These are phyloP conservation scores for Phalaenopsis equestris DNA, from an alignment of 106 monocot genomes.

Conservation along the genomic window DNA sequence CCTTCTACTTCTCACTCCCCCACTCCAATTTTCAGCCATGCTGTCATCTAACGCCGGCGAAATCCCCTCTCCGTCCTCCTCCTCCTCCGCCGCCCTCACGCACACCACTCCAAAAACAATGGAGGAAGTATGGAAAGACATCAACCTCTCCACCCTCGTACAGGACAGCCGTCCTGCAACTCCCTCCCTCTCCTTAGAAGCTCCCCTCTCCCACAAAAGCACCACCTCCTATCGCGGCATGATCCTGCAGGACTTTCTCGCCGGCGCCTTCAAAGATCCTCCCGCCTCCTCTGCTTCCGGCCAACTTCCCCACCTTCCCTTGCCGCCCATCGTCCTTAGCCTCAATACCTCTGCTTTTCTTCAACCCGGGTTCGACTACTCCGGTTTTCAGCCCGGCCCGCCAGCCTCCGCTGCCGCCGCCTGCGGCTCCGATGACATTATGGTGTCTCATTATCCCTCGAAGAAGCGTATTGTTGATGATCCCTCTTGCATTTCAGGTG, in stretches of 20 bases:
- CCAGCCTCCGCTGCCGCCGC: slow-evolving; percentile 4
- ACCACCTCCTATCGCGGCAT: slow-evolving; percentile 12
- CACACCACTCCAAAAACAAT: slow-evolving; percentile 14
- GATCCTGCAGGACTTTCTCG: slow-evolving; percentile 54
- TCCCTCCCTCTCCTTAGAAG: background rate
- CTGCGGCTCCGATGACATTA: background rate
- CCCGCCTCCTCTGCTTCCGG: background rate
- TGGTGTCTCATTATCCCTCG: background rate
- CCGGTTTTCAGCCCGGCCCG: background rate
- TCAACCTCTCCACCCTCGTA: slow-evolving; percentile 24
- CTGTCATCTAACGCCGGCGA: too few species aligned
- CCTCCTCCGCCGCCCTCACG: too few species aligned
- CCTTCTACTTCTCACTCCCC: too few species aligned
- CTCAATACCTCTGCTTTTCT: slow-evolving; percentile 5
- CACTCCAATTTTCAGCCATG: too few species aligned
- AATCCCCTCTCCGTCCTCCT: too few species aligned
- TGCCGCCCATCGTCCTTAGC: slow-evolving; percentile 16
- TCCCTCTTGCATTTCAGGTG: background rate
- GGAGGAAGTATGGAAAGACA: slow-evolving; percentile 75
- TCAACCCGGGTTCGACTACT: background rate
- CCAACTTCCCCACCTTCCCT: background rate
- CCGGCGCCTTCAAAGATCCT: slow-evolving; percentile 21
- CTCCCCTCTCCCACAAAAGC: background rate
- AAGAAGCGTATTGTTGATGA: slow-evolving; percentile 2
- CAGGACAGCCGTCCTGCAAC: background rate